Percentiles rank a stretch among this genome's conserved stretches.
Conservation (phyloP, 441 rosid genomes). For the Croton setiger region DNA sequence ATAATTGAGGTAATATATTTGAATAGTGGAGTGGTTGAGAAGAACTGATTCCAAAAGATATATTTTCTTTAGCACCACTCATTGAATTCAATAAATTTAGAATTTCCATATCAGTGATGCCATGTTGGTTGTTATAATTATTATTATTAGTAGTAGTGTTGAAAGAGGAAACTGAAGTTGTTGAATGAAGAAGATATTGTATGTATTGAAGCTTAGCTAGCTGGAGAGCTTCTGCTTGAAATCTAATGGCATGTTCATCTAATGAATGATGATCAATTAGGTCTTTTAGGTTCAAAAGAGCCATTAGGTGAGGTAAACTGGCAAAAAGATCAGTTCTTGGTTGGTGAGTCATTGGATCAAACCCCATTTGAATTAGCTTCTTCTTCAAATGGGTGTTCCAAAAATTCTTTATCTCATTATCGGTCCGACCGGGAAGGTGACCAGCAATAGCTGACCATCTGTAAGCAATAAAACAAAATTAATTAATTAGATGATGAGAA, state of each 20-base stretch:
- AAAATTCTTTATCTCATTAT: slow-evolving; percentile 80
- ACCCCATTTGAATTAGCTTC: slow-evolving; percentile 85
- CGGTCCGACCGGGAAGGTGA: slow-evolving; percentile 75
- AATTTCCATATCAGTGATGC: slow-evolving; percentile 48
- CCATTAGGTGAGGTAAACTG: slow-evolving; percentile 68
- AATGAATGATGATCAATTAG: slow-evolving; percentile 39
- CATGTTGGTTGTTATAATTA: slow-evolving; percentile 22
- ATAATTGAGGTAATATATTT: slow-evolving; percentile 31
- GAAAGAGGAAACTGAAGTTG: slow-evolving; percentile 25
- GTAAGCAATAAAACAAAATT: not conserved
- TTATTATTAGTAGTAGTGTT: not conserved
- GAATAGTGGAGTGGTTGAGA: slow-evolving; percentile 76
- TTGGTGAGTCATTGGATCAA: slow-evolving; percentile 86
- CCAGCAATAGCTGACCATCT: slow-evolving; percentile 93
- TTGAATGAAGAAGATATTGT: slow-evolving; percentile 46
- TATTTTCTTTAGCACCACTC: slow-evolving; percentile 30
- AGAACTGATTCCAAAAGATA: slow-evolving; percentile 28
- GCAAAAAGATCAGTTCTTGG: slow-evolving; percentile 79
- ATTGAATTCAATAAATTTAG: slow-evolving; percentile 37
- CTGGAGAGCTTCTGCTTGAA: slow-evolving; percentile 66
- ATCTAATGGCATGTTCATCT: slow-evolving; percentile 43
- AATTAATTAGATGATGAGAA: not conserved
- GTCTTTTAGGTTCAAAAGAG: slow-evolving; percentile 59
- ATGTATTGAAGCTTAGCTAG: slow-evolving; percentile 58
- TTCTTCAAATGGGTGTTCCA: slow-evolving; percentile 90